Conservation (phyloP, 305 asterid species). For the Fraxinus angustifolia region DNA sequence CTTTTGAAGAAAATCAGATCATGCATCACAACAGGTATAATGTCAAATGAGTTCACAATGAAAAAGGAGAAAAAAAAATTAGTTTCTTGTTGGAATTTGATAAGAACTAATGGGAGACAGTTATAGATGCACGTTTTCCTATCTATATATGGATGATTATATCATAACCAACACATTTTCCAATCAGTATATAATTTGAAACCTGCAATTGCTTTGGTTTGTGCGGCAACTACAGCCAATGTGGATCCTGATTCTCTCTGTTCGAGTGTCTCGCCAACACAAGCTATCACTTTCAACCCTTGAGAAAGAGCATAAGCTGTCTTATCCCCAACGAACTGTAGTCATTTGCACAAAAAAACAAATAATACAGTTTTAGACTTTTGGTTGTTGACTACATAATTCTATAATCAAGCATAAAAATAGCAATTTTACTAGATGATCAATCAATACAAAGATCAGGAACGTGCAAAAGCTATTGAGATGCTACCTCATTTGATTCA, state of each 20-base stretch:
- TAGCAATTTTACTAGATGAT: background rate
- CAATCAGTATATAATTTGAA: background rate
- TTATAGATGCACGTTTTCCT: background rate
- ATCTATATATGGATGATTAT: background rate
- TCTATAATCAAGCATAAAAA: background rate
- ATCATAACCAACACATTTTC: background rate
- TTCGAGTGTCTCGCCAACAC: conserved; percentile 61
- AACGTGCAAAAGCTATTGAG: background rate
- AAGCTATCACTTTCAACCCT: conserved; percentile 56
- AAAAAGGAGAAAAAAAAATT: background rate
- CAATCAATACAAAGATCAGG: background rate
- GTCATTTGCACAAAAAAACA: background rate
- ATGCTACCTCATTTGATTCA: conserved; percentile 41
- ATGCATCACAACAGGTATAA: background rate
- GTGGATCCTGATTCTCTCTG: conserved; percentile 58
- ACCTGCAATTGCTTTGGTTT: conserved; percentile 61
- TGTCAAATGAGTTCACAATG: background rate
- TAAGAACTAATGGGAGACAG: background rate
- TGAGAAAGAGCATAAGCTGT: conserved; percentile 44
- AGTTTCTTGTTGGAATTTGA: background rate
- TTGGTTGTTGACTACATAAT: background rate
- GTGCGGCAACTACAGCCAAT: conserved; percentile 49
- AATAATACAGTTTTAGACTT: background rate
- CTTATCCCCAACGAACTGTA: conserved; percentile 41
- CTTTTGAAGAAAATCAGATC: background rate